Percentiles rank a stretch among this genome's conserved stretches.
These are phyloP conservation scores for Lachnellula occidentalis DNA, from an alignment of 2,329 filamentous ascomycete species.

Conservation along the genomic window DNA sequence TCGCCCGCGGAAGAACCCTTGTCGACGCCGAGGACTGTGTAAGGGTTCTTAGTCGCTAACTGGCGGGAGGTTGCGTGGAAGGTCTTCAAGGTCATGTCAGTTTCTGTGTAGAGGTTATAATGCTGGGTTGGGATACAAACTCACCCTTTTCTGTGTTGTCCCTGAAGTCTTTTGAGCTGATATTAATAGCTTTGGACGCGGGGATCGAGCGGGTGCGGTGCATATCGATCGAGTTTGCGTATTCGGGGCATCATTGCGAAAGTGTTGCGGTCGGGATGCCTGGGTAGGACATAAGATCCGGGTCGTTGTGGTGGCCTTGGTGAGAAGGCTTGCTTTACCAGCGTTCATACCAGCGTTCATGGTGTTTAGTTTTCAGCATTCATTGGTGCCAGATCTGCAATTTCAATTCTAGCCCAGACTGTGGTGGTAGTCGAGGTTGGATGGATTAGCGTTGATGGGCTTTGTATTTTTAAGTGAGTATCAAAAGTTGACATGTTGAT, in stretches of 20 bases:
- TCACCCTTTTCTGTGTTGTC: slow-evolving; percentile 22
- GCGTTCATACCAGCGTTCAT: slow-evolving; percentile 32
- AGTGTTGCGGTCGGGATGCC: slow-evolving; percentile 17
- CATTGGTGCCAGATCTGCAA: slow-evolving; percentile 14
- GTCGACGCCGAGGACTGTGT: slow-evolving; percentile 76
- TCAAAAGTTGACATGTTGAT: background rate
- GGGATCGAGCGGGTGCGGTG: slow-evolving; percentile 1
- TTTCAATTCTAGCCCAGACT: background rate
- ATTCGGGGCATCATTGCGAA: slow-evolving; percentile 14
- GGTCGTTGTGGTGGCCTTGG: slow-evolving; percentile 26
- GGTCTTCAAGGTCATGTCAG: slow-evolving; percentile 12
- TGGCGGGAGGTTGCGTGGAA: slow-evolving; percentile 29
- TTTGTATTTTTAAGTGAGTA: background rate
- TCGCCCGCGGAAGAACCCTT: slow-evolving; percentile 77
- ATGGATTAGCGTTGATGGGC: background rate
- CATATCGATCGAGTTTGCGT: slow-evolving; percentile 21
- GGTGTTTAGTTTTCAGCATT: slow-evolving; percentile 9
- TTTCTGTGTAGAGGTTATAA: slow-evolving; percentile 1
- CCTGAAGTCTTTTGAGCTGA: background rate
- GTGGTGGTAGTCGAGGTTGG: background rate
- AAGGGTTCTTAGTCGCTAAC: slow-evolving; percentile 63
- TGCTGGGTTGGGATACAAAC: slow-evolving; percentile 2
- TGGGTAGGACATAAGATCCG: slow-evolving; percentile 25
- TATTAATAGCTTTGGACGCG: slow-evolving; percentile 3
- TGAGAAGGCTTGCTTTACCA: slow-evolving; percentile 28